A percentile compares a stretch with the other conserved stretches of the same genome.
Conservation (phyloP, 331 rosid genomes). For the Stylosanthes scabra region DNA sequence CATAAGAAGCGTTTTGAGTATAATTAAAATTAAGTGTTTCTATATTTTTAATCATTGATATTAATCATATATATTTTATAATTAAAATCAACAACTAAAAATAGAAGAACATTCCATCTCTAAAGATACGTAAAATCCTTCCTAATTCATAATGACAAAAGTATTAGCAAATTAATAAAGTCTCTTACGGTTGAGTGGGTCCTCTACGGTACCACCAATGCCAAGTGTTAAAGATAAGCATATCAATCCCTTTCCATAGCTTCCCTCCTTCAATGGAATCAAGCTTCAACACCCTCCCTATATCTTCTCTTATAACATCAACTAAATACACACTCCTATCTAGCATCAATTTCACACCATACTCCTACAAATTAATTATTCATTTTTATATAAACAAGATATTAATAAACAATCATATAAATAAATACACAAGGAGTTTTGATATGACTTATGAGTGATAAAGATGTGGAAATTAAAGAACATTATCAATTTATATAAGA, state of each 20-base stretch:
- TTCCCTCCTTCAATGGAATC: slow-evolving; percentile 73
- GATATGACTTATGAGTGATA: not conserved
- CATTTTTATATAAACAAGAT: not conserved
- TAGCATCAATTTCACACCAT: slow-evolving; percentile 74
- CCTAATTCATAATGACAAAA: not conserved
- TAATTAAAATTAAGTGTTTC: no score
- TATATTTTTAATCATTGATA: no score
- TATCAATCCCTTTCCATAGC: slow-evolving; percentile 64
- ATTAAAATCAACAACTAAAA: no score
- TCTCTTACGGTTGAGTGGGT: slow-evolving; percentile 82
- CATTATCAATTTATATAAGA: slow-evolving; percentile 5
- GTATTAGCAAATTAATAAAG: slow-evolving; percentile 1
- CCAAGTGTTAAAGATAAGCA: slow-evolving; percentile 96
- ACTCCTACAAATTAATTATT: slow-evolving; percentile 55
- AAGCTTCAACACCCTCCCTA: slow-evolving; percentile 85
- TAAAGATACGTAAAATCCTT: no score
- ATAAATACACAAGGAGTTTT: not conserved
- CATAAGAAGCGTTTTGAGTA: no score
- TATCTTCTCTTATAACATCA: slow-evolving; percentile 63
- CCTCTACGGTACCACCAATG: slow-evolving; percentile 99
- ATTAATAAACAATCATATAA: not conserved
- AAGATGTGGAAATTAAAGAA: slow-evolving; percentile 2
- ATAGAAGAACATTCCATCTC: no score
- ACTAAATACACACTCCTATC: slow-evolving; percentile 83
- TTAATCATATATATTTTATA: no score